Conservation (phyloP, 805 yeast species). For the Candida stauntonica region DNA sequence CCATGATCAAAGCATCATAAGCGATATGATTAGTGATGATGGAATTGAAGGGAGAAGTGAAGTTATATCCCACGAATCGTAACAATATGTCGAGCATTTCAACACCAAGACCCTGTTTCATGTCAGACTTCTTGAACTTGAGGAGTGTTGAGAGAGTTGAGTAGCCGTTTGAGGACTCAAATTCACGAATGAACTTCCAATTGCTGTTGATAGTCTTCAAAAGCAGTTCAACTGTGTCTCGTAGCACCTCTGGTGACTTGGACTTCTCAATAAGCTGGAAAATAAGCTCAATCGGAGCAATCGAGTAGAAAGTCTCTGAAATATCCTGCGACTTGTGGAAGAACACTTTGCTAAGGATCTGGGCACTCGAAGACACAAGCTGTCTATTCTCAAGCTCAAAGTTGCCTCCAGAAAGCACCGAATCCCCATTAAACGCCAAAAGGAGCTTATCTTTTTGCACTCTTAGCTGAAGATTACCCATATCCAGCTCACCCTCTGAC, state of each 20-base stretch:
- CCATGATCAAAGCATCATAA: conserved; percentile 55
- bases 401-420: not conserved
- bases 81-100: conserved; percentile 46
- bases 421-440: conserved; percentile 19
- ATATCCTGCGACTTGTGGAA: conserved; percentile 8
- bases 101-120: conserved; percentile 29
- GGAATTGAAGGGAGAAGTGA: conserved; percentile 47
- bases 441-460: conserved; percentile 18
- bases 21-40: conserved; percentile 51
- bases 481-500: conserved; percentile 18
- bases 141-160: conserved; percentile 52
- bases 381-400: not conserved
- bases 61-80: conserved; percentile 53
- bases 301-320: conserved; percentile 24
- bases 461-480: conserved; percentile 15
- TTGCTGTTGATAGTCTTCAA: conserved; percentile 41
- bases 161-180: conserved; percentile 58
- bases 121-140: conserved; percentile 36
- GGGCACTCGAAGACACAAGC: conserved; percentile 2
- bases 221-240: conserved; percentile 35
- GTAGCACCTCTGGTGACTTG: conserved; percentile 31
- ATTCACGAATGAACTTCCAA: conserved; percentile 50
- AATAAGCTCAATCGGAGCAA: conserved; percentile 50
- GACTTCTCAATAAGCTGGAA: conserved; percentile 44
- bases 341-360: conserved; percentile 12